Evolutionary conservation across 2,329 filamentous ascomycete species (phyloP).

Genomic region (Plenodomus lindquistii): DNA sequence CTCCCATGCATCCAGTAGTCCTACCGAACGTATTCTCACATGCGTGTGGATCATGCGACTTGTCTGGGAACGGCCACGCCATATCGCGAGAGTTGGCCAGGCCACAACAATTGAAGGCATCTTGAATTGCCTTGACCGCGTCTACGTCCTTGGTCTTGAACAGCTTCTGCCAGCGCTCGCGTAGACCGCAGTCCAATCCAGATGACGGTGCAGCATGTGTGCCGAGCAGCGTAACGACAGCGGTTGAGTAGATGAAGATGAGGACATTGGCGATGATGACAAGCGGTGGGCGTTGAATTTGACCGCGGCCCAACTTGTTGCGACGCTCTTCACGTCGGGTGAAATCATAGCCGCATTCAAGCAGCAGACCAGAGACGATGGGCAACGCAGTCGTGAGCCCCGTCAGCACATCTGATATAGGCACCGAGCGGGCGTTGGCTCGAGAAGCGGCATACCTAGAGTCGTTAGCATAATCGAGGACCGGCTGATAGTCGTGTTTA

Average conservation of each 20-base stretch:
- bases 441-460: constrained; percentile 37
- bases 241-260: constrained; percentile 48
- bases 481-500: constrained; percentile 11
- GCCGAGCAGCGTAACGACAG: constrained; percentile 51
- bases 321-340: constrained; percentile 37
- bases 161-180: constrained; percentile 59
- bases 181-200: constrained; percentile 58
- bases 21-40: constrained; percentile 57
- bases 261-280: constrained; percentile 45
- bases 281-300: constrained; percentile 39
- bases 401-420: constrained; percentile 47
- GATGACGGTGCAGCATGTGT: constrained; percentile 47
- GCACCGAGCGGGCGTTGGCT: constrained; percentile 43
- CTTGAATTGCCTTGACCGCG: constrained; percentile 64
- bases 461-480: constrained; percentile 10
- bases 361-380: constrained; percentile 47
- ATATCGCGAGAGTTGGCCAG: constrained; percentile 61
- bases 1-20: constrained; percentile 53
- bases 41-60: constrained; percentile 31
- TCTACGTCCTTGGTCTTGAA: constrained; percentile 56
- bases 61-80: constrained; percentile 63
- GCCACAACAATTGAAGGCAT: constrained; percentile 69
- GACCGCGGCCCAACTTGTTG: constrained; percentile 33
- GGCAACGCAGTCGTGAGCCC: constrained; percentile 50
- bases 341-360: constrained; percentile 45